These are phyloP conservation scores for Manihot esculenta DNA, from an alignment of 441 rosid species.

Conservation along the genomic window DNA sequence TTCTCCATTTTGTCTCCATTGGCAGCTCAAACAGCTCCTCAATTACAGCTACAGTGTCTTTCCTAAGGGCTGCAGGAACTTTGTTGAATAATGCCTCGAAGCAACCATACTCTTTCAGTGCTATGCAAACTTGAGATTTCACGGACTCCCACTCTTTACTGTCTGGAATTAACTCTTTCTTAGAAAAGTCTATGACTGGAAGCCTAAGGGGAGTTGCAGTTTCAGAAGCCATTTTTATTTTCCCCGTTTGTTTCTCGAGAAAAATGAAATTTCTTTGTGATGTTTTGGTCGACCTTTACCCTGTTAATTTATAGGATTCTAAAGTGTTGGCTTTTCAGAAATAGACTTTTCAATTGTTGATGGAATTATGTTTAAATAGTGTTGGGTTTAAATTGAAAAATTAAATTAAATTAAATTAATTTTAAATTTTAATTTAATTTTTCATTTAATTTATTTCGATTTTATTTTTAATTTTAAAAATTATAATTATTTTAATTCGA, in stretches of 20 bases:
- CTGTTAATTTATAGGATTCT: no score
- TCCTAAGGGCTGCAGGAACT: constrained; percentile 16
- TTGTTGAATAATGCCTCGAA: constrained; percentile 32
- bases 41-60: constrained; percentile 19
- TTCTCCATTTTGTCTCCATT: constrained; percentile 26
- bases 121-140: constrained; percentile 28
- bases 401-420: no score
- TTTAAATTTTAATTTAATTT: no score
- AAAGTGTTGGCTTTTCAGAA: no score
- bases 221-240: constrained; percentile 27
- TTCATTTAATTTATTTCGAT: no score
- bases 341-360: no score
- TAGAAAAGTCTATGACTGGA: constrained; percentile 31
- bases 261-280: background rate
- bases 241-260: background rate
- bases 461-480: no score
- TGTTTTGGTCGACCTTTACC: no score
- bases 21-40: constrained; percentile 38
- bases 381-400: no score
- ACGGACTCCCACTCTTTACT: constrained; percentile 24
- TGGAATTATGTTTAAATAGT: no score
- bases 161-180: constrained; percentile 16
- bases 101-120: constrained; percentile 34
- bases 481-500: no score
- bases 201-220: constrained; percentile 21